phyloP scores from a whole-genome alignment of 73 alveolate species.

The Tetrahymena malaccensis region DNA sequence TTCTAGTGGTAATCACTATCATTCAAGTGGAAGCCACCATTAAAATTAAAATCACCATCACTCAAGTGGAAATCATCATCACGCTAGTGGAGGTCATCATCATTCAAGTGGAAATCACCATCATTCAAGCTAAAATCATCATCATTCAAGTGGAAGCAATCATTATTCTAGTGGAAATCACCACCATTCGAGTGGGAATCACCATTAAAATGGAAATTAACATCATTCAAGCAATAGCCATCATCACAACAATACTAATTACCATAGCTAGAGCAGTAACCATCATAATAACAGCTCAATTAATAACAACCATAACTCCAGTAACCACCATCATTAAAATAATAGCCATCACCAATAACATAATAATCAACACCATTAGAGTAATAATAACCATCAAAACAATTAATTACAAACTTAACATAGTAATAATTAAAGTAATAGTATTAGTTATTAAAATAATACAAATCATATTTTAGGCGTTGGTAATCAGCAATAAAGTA shows the following conservation, averaged over 20 bases:
- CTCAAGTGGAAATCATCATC: background rate
- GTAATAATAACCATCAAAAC: background rate
- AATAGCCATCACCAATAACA: background rate
- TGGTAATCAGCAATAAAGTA: background rate
- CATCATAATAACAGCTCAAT: background rate
- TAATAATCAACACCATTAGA: background rate
- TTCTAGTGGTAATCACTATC: background rate
- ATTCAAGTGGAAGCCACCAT: background rate
- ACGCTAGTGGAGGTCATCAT: background rate
- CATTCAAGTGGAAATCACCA: background rate
- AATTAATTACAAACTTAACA: too few species aligned
- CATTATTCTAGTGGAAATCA: background rate
- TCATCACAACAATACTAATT: background rate
- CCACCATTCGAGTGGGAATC: background rate
- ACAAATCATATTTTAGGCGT: background rate
- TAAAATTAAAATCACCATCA: background rate
- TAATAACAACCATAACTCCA: background rate
- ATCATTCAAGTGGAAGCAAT: background rate
- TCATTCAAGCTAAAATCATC: background rate
- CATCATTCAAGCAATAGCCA: background rate
- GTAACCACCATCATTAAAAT: background rate
- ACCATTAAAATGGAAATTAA: background rate
- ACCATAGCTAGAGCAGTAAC: background rate
- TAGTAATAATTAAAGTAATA: too few species aligned
- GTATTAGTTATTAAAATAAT: too few species aligned